Evolutionary conservation across 2,329 filamentous ascomycete genomes (phyloP).

Genomic region (Lachnellula occidentalis): DNA sequence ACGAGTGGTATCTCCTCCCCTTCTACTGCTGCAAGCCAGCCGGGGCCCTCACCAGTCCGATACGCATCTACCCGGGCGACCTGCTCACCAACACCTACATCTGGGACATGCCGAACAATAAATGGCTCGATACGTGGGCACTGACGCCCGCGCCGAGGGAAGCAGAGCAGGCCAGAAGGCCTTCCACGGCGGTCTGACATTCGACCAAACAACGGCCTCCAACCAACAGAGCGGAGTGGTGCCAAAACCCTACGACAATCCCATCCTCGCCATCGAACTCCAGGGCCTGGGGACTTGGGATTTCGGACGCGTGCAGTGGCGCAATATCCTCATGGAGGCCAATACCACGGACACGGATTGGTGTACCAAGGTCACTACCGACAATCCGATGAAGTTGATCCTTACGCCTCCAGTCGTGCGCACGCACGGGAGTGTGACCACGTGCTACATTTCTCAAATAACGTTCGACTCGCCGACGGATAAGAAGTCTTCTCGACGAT

Average conservation of each 20-base stretch:
- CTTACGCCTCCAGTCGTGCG: conserved; percentile 2
- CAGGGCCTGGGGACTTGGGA: conserved; percentile 16
- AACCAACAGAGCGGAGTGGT: neutral
- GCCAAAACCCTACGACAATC: neutral
- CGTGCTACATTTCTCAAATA: conserved; percentile 14
- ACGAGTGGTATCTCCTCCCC: conserved; percentile 15
- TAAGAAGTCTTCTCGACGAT: neutral
- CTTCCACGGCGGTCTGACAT: conserved; percentile 11
- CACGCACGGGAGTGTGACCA: conserved; percentile 6
- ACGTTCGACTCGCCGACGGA: neutral
- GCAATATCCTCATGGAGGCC: conserved; percentile 15
- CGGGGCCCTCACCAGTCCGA: conserved; percentile 1
- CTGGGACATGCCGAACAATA: conserved; percentile 6
- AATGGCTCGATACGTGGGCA: conserved; percentile 14
- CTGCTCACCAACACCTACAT: conserved; percentile 13
- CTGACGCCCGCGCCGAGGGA: conserved; percentile 3
- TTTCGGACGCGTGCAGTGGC: conserved; percentile 15
- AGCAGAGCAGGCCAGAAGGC: neutral
- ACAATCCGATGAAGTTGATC: neutral
- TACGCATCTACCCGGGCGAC: conserved; percentile 15
- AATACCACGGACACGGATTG: conserved; percentile 13
- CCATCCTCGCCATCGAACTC: conserved; percentile 16
- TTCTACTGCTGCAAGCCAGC: conserved; percentile 19
- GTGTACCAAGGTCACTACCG: conserved; percentile 7
- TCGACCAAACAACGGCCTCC: conserved; percentile 11